A percentile compares a stretch with the other conserved stretches of the same genome.
Conservation (phyloP, 208 protist species). For the Leishmania braziliensis region DNA sequence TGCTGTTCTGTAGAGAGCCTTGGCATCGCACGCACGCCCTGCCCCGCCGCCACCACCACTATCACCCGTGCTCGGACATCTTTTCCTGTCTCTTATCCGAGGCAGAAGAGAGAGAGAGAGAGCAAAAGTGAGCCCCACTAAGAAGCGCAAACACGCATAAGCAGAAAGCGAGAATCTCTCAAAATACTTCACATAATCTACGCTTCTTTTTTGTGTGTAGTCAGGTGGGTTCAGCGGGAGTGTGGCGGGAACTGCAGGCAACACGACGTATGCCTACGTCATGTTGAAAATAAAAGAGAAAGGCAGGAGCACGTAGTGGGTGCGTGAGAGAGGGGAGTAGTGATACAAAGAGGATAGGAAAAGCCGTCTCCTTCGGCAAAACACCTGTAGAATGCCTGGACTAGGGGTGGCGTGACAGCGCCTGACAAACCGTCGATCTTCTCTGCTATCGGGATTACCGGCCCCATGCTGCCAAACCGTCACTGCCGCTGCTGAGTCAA, state of each 20-base stretch:
- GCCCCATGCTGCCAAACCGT: background rate
- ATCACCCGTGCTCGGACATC: background rate
- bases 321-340: background rate
- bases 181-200: too few relatives aligned
- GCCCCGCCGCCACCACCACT: background rate
- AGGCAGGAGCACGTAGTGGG: background rate
- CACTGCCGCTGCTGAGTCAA: slow-evolving; percentile 23
- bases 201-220: background rate
- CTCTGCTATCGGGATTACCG: background rate
- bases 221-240: background rate
- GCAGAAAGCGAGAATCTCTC: background rate
- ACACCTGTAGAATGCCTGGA: slow-evolving; percentile 7
- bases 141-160: background rate
- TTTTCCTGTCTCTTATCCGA: background rate
- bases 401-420: background rate
- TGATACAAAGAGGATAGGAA: slow-evolving; percentile 6
- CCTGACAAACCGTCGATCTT: background rate
- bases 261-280: background rate
- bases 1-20: background rate
- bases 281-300: background rate
- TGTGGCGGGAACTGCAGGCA: background rate
- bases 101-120: background rate
- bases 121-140: background rate
- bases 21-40: background rate
- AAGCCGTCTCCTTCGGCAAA: background rate